phyloP scores from a whole-genome alignment of 2,329 filamentous ascomycete species.

The Onygenales sp. region DNA sequence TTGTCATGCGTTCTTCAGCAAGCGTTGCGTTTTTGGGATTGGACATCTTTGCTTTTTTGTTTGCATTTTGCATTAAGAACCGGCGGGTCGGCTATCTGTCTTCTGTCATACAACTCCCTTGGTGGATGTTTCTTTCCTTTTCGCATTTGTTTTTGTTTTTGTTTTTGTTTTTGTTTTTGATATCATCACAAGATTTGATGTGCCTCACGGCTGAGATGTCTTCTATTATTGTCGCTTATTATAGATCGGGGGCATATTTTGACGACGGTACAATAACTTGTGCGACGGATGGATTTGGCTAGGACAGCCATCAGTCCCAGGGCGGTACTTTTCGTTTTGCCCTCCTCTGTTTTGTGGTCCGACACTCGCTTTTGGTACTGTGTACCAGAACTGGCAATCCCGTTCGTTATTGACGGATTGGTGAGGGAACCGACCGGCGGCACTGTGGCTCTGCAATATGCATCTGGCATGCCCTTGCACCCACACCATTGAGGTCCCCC shows the following conservation, averaged over 20 bases:
- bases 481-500: slow-evolving; percentile 10
- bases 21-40: slow-evolving; percentile 39
- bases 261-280: slow-evolving; percentile 9
- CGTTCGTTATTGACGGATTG: slow-evolving; percentile 5
- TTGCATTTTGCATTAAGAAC: slow-evolving; percentile 33
- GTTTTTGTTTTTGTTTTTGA: slow-evolving; percentile 14
- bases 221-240: slow-evolving; percentile 24
- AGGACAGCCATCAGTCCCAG: slow-evolving; percentile 9
- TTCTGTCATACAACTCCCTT: slow-evolving; percentile 21
- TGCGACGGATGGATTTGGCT: slow-evolving; percentile 10
- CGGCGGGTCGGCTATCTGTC: slow-evolving; percentile 39
- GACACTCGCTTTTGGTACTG: slow-evolving; percentile 26
- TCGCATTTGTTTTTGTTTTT: slow-evolving; percentile 20
- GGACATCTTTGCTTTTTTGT: slow-evolving; percentile 14
- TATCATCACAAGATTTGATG: slow-evolving; percentile 38
- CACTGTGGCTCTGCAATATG: slow-evolving; percentile 12
- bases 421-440: slow-evolving; percentile 11
- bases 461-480: slow-evolving; percentile 28
- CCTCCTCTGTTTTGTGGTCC: slow-evolving; percentile 30
- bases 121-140: slow-evolving; percentile 26
- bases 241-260: slow-evolving; percentile 9
- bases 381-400: slow-evolving; percentile 28
- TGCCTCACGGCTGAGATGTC: slow-evolving; percentile 40
- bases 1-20: slow-evolving; percentile 37
- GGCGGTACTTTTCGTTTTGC: slow-evolving; percentile 12